Evolutionary conservation across 371 early-diverging fungal genomes (phyloP).

Genomic region (Caulochytrium protostelioides): DNA sequence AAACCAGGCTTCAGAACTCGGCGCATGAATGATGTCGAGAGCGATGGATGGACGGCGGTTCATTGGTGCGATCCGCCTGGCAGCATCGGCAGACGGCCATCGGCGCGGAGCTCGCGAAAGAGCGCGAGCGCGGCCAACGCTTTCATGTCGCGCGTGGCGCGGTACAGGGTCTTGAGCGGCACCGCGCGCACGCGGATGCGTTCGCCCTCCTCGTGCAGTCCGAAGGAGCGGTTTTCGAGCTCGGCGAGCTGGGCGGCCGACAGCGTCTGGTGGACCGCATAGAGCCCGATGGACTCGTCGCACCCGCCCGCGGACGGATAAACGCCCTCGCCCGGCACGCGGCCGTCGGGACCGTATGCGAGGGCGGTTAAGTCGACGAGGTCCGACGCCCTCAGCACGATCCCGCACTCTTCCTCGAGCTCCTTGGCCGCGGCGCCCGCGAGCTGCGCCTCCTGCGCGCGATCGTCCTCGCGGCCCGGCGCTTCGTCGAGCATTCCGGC

Average conservation of each 20-base stretch:
- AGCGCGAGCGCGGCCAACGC: constrained; percentile 43
- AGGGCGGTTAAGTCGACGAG: constrained; percentile 41
- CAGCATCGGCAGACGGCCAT: too few species aligned
- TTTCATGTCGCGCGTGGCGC: constrained; percentile 43
- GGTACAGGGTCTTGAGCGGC: constrained; percentile 39
- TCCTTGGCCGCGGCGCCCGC: constrained; percentile 41
- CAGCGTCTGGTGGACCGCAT: constrained; percentile 39
- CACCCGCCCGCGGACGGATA: constrained; percentile 61
- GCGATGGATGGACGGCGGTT: too few species aligned
- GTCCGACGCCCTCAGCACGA: constrained; percentile 34
- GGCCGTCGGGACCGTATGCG: constrained; percentile 16
- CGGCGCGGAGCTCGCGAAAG: too few species aligned
- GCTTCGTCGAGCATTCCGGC: constrained; percentile 72
- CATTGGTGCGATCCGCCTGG: too few species aligned
- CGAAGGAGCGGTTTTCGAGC: constrained; percentile 42
- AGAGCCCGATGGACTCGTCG: constrained; percentile 55
- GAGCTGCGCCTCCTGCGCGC: too few species aligned
- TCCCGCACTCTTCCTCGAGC: constrained; percentile 38
- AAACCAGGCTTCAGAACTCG: too few species aligned
- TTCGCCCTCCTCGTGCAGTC: constrained; percentile 56
- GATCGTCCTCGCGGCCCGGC: too few species aligned
- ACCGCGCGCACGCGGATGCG: constrained; percentile 44
- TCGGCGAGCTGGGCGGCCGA: constrained; percentile 21
- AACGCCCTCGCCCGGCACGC: constrained; percentile 15
- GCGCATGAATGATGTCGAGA: too few species aligned